These are phyloP conservation scores for Kandelia obovata DNA, from an alignment of 345 rosid species.

Conservation along the genomic window DNA sequence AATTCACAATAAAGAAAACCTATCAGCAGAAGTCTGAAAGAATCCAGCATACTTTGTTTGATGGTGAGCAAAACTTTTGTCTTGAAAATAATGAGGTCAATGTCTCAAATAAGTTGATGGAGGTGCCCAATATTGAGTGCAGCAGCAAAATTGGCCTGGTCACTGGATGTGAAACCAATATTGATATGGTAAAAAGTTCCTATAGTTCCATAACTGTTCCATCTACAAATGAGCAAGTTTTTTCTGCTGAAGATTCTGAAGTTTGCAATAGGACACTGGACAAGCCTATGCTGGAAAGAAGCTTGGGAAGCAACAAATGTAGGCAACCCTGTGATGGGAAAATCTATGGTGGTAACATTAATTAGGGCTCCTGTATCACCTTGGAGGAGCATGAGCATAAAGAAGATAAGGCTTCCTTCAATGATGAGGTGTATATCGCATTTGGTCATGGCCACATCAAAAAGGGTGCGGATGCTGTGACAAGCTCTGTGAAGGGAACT, in stretches of 20 bases:
- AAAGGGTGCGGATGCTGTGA: slow-evolving; percentile 17
- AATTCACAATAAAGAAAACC: slow-evolving; percentile 11
- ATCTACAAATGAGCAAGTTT: too few relatives aligned
- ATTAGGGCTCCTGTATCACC: background rate
- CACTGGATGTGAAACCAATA: slow-evolving; percentile 1
- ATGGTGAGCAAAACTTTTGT: slow-evolving; percentile 21
- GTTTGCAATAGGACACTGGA: slow-evolving; percentile 13
- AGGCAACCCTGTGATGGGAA: slow-evolving; percentile 16
- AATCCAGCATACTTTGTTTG: slow-evolving; percentile 21
- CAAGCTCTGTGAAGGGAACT: slow-evolving; percentile 19
- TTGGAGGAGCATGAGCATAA: slow-evolving; percentile 6
- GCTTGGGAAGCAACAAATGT: slow-evolving; percentile 11
- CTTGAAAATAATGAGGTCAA: slow-evolving; percentile 16
- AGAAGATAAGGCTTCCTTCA: slow-evolving; percentile 15
- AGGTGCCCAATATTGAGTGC: background rate
- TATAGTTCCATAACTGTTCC: slow-evolving; percentile 1
- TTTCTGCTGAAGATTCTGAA: background rate
- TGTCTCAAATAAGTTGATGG: slow-evolving; percentile 15
- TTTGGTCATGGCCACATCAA: slow-evolving; percentile 15
- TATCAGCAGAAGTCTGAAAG: slow-evolving; percentile 23
- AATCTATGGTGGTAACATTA: slow-evolving; percentile 9
- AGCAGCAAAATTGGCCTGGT: background rate
- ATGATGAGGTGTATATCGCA: background rate
- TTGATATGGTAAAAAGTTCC: slow-evolving; percentile 13
- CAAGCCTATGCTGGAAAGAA: slow-evolving; percentile 21